phyloP scores from a whole-genome alignment of 495 filamentous ascomycete genomes.

The Hypomontagnella submonticulosa region DNA sequence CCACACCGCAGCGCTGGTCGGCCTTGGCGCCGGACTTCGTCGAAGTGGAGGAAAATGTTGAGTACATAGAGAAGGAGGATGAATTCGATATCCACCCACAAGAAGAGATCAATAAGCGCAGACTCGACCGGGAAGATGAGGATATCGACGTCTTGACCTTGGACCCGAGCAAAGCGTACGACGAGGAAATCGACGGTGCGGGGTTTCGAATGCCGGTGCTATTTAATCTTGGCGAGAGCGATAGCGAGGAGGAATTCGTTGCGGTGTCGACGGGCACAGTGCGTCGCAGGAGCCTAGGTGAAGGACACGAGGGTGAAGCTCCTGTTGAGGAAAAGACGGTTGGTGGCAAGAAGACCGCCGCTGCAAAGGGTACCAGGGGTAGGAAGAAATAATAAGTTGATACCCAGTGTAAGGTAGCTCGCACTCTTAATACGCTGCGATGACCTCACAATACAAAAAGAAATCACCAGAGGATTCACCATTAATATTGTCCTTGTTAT shows the following conservation, averaged over 20 bases:
- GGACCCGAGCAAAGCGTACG: conserved; percentile 69
- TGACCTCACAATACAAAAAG: too few species aligned
- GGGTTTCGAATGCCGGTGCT: conserved; percentile 87
- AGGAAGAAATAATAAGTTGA: conserved; percentile 44
- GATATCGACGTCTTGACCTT: conserved; percentile 86
- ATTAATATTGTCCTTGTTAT: too few species aligned
- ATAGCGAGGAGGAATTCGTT: conserved; percentile 88
- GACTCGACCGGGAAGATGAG: conserved; percentile 86
- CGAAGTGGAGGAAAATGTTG: conserved; percentile 97
- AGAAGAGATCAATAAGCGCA: conserved; percentile 91
- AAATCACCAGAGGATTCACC: too few species aligned
- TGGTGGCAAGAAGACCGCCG: conserved; percentile 48
- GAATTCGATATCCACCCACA: conserved; percentile 98
- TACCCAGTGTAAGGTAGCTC: neutral
- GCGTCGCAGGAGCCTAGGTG: conserved; percentile 72
- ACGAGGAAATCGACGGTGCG: conserved; percentile 62
- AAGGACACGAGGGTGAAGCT: conserved; percentile 55
- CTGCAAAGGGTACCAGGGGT: conserved; percentile 40
- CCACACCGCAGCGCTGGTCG: conserved; percentile 93
- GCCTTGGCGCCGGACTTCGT: conserved; percentile 96
- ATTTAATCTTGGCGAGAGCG: conserved; percentile 78
- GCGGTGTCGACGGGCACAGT: conserved; percentile 86
- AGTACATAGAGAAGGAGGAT: conserved; percentile 94
- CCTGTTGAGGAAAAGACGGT: conserved; percentile 50
- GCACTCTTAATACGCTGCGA: too few species aligned